phyloP scores from a whole-genome alignment of 2,329 filamentous ascomycete genomes.

The Fusarium torreyae region DNA sequence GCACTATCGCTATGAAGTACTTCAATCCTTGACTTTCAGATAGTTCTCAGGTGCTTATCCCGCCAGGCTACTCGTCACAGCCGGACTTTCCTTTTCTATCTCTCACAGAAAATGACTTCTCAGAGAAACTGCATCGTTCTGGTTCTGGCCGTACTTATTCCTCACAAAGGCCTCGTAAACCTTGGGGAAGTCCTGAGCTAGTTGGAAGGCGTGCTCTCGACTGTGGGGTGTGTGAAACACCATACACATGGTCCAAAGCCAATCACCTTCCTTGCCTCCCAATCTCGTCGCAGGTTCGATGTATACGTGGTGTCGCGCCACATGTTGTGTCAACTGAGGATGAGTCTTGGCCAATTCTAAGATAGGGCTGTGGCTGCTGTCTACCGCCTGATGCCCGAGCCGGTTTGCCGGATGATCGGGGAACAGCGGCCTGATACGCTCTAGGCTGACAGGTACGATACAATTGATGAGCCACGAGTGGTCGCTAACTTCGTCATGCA shows the following conservation, averaged over 20 bases:
- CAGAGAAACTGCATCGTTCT: neutral
- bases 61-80: too few species aligned
- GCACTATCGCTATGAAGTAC: too few species aligned
- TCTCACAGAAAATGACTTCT: neutral
- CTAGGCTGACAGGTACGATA: neutral
- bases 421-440: neutral
- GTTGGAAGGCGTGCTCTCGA: neutral
- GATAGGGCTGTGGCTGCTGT: neutral
- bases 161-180: neutral
- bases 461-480: slow-evolving; percentile 6
- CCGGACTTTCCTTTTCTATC: neutral
- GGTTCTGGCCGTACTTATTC: neutral
- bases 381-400: neutral
- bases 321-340: neutral
- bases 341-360: neutral
- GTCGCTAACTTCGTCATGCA: neutral
- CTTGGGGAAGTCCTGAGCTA: neutral
- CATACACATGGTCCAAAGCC: slow-evolving; percentile 6
- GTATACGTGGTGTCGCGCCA: slow-evolving; percentile 3
- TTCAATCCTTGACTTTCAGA: too few species aligned
- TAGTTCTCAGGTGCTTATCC: neutral
- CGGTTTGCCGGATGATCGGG: slow-evolving; percentile 1
- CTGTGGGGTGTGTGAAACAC: slow-evolving; percentile 1
- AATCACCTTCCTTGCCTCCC: neutral
- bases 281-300: slow-evolving; percentile 6